Conservation (phyloP, 495 filamentous ascomycete genomes). For the Tuber microsphaerosporum region DNA sequence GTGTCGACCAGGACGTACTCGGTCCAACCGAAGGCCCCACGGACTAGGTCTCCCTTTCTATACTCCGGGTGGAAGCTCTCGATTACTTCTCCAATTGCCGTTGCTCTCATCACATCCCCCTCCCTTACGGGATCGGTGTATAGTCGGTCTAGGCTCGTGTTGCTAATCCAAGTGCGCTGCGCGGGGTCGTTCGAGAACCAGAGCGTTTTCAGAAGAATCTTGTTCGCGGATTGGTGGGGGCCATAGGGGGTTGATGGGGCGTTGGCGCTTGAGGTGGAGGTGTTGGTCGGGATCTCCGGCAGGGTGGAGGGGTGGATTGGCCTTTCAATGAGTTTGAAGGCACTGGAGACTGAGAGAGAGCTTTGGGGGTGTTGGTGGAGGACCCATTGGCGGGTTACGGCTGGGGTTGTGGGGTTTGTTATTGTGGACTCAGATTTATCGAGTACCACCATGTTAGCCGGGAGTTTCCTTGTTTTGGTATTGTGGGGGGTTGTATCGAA, state of each 20-base stretch:
- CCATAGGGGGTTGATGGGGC: not conserved
- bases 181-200: conserved; percentile 74
- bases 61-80: conserved; percentile 44
- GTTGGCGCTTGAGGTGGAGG: not conserved
- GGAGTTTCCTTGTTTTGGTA: not conserved
- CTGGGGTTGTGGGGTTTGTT: not conserved
- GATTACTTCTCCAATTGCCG: conserved; percentile 50
- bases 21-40: conserved; percentile 53
- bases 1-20: conserved; percentile 53
- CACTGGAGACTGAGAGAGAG: conserved; percentile 47
- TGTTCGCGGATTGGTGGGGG: conserved; percentile 48
- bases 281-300: too few relatives aligned
- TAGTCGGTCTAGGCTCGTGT: conserved; percentile 48
- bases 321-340: conserved; percentile 50
- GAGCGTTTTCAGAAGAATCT: conserved; percentile 56
- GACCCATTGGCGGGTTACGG: conserved; percentile 29
- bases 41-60: conserved; percentile 51
- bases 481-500: not conserved
- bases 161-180: conserved; percentile 70
- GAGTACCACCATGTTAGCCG: not conserved
- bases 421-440: not conserved
- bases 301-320: conserved; percentile 38
- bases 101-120: conserved; percentile 62
- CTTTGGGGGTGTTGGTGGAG: conserved; percentile 49
- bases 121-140: conserved; percentile 62